These are phyloP conservation scores for Sugiyamaella castrensis DNA, from an alignment of 1,139 yeast species.

Conservation along the genomic window DNA sequence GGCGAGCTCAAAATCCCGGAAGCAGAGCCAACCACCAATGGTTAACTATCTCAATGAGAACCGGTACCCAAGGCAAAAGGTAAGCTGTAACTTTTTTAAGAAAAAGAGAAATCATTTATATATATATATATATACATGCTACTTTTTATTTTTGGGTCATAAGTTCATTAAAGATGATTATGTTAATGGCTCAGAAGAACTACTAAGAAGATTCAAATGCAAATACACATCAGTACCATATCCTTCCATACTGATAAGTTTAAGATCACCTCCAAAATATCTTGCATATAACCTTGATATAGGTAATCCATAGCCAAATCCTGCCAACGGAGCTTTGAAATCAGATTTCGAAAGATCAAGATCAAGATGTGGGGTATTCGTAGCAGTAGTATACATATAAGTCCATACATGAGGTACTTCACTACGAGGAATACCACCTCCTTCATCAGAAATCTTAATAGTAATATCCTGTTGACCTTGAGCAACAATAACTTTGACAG, in stretches of 20 bases:
- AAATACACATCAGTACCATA: slow-evolving; percentile 91
- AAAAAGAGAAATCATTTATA: no score
- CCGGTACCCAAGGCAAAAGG: no score
- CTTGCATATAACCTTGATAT: slow-evolving; percentile 82
- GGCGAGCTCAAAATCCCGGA: no score
- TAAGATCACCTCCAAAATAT: slow-evolving; percentile 88
- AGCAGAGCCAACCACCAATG: no score
- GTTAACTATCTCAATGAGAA: no score
- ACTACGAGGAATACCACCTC: slow-evolving; percentile 88
- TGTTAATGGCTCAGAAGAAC: slow-evolving; percentile 49
- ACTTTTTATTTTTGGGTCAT: neutral
- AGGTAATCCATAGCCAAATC: slow-evolving; percentile 89
- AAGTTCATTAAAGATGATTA: slow-evolving; percentile 18
- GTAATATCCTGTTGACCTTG: slow-evolving; percentile 91
- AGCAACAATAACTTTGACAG: slow-evolving; percentile 84
- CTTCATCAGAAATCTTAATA: slow-evolving; percentile 89
- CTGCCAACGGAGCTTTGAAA: slow-evolving; percentile 90
- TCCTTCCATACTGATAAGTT: slow-evolving; percentile 87
- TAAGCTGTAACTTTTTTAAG: no score
- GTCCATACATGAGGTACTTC: slow-evolving; percentile 90
- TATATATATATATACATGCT: neutral
- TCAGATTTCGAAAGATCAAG: slow-evolving; percentile 50
- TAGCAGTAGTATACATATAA: slow-evolving; percentile 83
- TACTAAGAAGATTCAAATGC: slow-evolving; percentile 63
- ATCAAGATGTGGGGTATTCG: slow-evolving; percentile 66